Conservation (phyloP, 768 basidiomycete genomes). For the Amyloporia xantha region DNA sequence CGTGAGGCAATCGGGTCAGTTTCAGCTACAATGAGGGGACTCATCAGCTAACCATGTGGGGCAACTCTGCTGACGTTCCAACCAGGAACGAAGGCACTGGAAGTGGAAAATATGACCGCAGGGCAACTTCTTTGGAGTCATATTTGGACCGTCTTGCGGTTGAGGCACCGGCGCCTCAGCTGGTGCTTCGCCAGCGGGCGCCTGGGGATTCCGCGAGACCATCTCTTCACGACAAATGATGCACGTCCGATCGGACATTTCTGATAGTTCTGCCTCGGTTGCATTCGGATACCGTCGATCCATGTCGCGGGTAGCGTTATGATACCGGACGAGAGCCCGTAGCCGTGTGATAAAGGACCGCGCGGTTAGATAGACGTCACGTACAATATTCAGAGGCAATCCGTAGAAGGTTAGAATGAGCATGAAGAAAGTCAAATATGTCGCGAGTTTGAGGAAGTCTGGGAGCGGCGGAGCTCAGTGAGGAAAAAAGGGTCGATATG, state of each 20-base stretch:
- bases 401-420: slow-evolving; percentile 94
- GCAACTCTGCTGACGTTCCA: slow-evolving; percentile 97
- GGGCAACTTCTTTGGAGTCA: slow-evolving; percentile 92
- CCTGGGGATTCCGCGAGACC: slow-evolving; percentile 33
- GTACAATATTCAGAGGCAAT: slow-evolving; percentile 91
- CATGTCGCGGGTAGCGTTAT: slow-evolving; percentile 94
- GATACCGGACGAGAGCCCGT: slow-evolving; percentile 86
- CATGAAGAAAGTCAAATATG: slow-evolving; percentile 89
- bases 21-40: slow-evolving; percentile 7
- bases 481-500: not conserved
- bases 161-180: slow-evolving; percentile 20
- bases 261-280: slow-evolving; percentile 73
- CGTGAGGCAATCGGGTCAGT: slow-evolving; percentile 4
- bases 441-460: slow-evolving; percentile 93
- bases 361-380: slow-evolving; percentile 94
- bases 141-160: slow-evolving; percentile 70
- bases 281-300: slow-evolving; percentile 93
- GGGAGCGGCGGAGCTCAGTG: slow-evolving; percentile 8
- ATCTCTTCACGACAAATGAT: slow-evolving; percentile 99
- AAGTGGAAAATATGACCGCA: slow-evolving; percentile 99
- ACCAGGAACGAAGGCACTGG: slow-evolving; percentile 93
- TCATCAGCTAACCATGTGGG: slow-evolving; percentile 79
- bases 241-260: slow-evolving; percentile 85
- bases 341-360: slow-evolving; percentile 86
- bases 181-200: slow-evolving; percentile 11